phyloP scores from a whole-genome alignment of 805 yeast species.

The Monosporozyma unispora region DNA sequence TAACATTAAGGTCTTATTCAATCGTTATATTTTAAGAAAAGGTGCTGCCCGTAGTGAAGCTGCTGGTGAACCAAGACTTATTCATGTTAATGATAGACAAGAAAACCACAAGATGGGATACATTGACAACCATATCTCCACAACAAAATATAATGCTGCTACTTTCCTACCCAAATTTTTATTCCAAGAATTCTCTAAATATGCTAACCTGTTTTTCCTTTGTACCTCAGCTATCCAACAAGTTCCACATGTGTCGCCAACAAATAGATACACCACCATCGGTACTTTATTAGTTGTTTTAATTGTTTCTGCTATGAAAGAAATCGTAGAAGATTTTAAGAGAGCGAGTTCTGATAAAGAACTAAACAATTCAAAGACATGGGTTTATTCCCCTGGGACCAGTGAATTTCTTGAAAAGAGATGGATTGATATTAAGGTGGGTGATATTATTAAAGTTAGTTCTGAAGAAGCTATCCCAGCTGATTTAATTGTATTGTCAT shows the following conservation, averaged over 20 bases:
- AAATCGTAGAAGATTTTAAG: constrained; percentile 81
- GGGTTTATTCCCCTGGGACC: constrained; percentile 46
- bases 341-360: constrained; percentile 85
- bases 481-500: constrained; percentile 71
- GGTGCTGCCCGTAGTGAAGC: constrained; percentile 8
- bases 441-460: constrained; percentile 77
- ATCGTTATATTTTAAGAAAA: constrained; percentile 29
- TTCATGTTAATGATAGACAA: constrained; percentile 54
- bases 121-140: constrained; percentile 79
- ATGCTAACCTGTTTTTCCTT: constrained; percentile 88
- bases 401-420: constrained; percentile 58
- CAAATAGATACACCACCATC: constrained; percentile 90
- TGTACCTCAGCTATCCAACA: constrained; percentile 93
- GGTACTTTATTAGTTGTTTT: constrained; percentile 82
- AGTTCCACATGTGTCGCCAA: constrained; percentile 93
- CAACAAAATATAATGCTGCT: constrained; percentile 89
- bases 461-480: constrained; percentile 94
- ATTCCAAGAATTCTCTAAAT: constrained; percentile 94
- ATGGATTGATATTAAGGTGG: constrained; percentile 87
- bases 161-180: constrained; percentile 91
- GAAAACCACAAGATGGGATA: constrained; percentile 50
- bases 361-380: constrained; percentile 67
- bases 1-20: constrained; percentile 33
- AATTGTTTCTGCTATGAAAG: constrained; percentile 86
- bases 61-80: constrained; percentile 48